Percentiles rank a stretch among this genome's conserved stretches.
These are phyloP conservation scores for Kwoniella heveanensis DNA, from an alignment of 768 basidiomycete genomes.

Conservation along the genomic window DNA sequence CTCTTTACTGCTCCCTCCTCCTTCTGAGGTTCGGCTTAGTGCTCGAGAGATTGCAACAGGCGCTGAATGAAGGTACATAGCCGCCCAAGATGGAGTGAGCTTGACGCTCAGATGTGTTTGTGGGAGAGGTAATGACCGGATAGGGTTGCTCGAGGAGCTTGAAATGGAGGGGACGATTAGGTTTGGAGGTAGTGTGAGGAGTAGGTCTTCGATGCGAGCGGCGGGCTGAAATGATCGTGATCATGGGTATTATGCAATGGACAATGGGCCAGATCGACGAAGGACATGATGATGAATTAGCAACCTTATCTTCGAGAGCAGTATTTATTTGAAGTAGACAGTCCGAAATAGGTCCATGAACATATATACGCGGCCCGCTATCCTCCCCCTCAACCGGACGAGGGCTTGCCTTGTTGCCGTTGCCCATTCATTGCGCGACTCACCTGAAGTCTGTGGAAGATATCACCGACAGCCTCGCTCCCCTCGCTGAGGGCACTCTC, in stretches of 20 bases:
- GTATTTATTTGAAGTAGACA: too few species aligned
- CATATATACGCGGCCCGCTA: too few species aligned
- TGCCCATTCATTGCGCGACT: too few species aligned
- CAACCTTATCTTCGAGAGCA: too few species aligned
- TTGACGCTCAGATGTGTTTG: constrained; percentile 31
- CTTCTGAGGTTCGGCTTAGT: background rate
- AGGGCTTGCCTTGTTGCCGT: too few species aligned
- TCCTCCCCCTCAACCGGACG: too few species aligned
- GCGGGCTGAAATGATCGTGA: constrained; percentile 35
- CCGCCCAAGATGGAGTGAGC: constrained; percentile 42
- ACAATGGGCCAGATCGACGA: too few species aligned
- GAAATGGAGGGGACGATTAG: constrained; percentile 23
- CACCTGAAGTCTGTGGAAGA: constrained; percentile 43
- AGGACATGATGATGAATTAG: too few species aligned
- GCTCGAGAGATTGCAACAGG: constrained; percentile 5
- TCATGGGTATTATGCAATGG: too few species aligned
- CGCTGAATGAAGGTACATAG: constrained; percentile 29
- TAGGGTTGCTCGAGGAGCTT: constrained; percentile 3
- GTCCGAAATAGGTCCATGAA: too few species aligned
- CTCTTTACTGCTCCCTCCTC: constrained; percentile 21
- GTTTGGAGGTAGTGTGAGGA: constrained; percentile 25
- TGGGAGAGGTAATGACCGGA: constrained; percentile 41
- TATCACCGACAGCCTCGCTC: constrained; percentile 32
- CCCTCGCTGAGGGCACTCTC: constrained; percentile 43
- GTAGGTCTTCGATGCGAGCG: constrained; percentile 46